A percentile compares a stretch with the other conserved stretches of the same genome.
These are phyloP conservation scores for Sporisorium sorghi DNA, from an alignment of 1,284 basidiomycete genomes.

Conservation along the genomic window DNA sequence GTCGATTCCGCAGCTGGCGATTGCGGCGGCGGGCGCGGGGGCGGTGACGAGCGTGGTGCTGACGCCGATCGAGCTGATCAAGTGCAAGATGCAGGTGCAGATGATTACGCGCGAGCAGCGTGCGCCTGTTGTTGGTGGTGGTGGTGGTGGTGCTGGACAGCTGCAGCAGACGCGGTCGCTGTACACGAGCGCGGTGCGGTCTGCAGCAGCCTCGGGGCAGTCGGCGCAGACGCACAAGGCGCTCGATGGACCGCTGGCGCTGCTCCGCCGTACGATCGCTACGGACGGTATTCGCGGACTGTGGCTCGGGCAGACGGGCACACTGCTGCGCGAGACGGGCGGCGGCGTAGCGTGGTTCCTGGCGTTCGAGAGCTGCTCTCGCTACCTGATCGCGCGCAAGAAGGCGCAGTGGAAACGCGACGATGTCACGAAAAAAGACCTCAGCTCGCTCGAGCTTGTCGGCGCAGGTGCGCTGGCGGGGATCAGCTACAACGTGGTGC, in stretches of 20 bases:
- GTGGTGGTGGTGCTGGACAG: slow-evolving; percentile 53
- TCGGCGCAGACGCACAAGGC: slow-evolving; percentile 18
- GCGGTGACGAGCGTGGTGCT: slow-evolving; percentile 83
- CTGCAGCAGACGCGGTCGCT: slow-evolving; percentile 30
- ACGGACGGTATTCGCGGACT: slow-evolving; percentile 80
- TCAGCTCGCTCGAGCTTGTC: slow-evolving; percentile 84
- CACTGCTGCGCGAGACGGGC: slow-evolving; percentile 84
- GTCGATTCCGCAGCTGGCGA: slow-evolving; percentile 75
- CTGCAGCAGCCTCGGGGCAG: slow-evolving; percentile 4
- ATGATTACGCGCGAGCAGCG: slow-evolving; percentile 75
- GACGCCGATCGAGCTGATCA: slow-evolving; percentile 91
- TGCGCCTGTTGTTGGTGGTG: slow-evolving; percentile 46
- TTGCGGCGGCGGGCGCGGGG: slow-evolving; percentile 85
- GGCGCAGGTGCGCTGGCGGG: slow-evolving; percentile 87
- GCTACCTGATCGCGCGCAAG: slow-evolving; percentile 47
- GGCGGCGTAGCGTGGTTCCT: slow-evolving; percentile 88
- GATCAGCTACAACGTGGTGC: slow-evolving; percentile 78
- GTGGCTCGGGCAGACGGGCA: slow-evolving; percentile 86
- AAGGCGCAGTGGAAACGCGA: slow-evolving; percentile 63
- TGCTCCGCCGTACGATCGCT: slow-evolving; percentile 77
- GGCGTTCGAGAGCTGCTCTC: slow-evolving; percentile 77
- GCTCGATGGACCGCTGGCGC: slow-evolving; percentile 77
- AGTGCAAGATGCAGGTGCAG: slow-evolving; percentile 96
- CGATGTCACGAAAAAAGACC: slow-evolving; percentile 71
- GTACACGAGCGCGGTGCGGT: slow-evolving; percentile 28